Evolutionary conservation across 495 filamentous ascomycete genomes (phyloP), one percentile per base, ranked within the genome.

Genomic region (Xylaria castorea): DNA sequence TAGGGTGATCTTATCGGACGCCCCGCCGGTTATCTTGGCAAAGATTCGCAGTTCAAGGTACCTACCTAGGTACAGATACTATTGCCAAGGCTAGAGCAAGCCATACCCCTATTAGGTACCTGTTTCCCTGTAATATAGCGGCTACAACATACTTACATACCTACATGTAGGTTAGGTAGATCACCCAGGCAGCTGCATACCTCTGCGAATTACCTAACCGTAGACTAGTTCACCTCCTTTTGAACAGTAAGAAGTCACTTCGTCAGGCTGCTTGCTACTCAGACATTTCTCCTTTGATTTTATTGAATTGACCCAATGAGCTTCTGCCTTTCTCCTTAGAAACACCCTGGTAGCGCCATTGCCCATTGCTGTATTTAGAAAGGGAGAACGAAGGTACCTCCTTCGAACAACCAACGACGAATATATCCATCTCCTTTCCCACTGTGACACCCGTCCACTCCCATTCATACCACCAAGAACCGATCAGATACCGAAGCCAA

Each of bases 161-260:
- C n/a, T 57, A 8, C 8, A 11, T 40, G 38, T 8, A 40, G 38
- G 38, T 40, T 40, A 40, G 34, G 38, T 42, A 42, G 9, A 1
- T 42, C 12, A 2, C n/a, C n/a, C 12, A 40, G 38, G 38, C 38
- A 42, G 38, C 38, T 42, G 38, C 38, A 42, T 42, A n/a, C n/a
- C n/a, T n/a, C n/a, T 27, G 50, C 34, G 42, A 67, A 67, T 30
- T 68, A 53, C 44, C 44, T 67, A 38, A 11, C 18, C 12, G 53
- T 61, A 36, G 32, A n/a, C 58, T 64, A 57, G 66, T 68, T 42
- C 66, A 68, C 66, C 66, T 68, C 48, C 66, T 68, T 68, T 68
- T 55, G 44, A 50, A 68, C 46, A 36, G 46, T 55, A 67, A 40
- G 50, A 38, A 34, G 12, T 42, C 30, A 55, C 30, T 68, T 57